Evolutionary conservation across 495 filamentous ascomycete species (phyloP), one percentile per base, ranked within the genome.

Genomic region (Neurospora discreta): DNA sequence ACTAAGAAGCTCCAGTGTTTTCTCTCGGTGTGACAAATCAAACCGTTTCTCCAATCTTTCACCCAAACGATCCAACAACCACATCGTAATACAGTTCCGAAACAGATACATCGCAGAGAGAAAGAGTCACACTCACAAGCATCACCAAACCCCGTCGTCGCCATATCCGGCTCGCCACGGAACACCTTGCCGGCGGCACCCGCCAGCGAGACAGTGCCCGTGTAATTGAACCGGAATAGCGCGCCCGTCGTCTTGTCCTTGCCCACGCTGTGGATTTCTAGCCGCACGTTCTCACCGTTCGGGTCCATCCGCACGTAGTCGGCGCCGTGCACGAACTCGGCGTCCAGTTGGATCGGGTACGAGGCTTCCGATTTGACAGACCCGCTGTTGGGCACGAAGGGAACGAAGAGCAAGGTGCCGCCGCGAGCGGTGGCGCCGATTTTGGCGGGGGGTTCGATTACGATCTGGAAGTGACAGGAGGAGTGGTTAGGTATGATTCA

Each of bases 71-170:
- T 20, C 38, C 5, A 26, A 1, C 11, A 39, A 20, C 38, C 6
- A 26, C 26, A 16, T 30, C 26, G 52, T 65, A 65, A 6, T 15
- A 33, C 26, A 36, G 5, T 23, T 10, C 11, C 13, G 20, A 58
- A 33, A 33, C 23, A 33, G 3, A 16, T 7, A 58, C 20, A 58
- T 67, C 13, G 41, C 5, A 38, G 41, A 5, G 30, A 33, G 16
- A 52, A 46, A 46, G 43, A 7, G 33, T 41, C 38, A 41, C 3
- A 85, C 87, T 81, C 71, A 90, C 88, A 88, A 77, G 82, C 82
- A 69, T 87, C 83, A 4, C 88, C 88, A 79, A 85, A 90, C 0
- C 76, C 78, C 1, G 88, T 90, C 5, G 84, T 85, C 46, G 80
- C 81, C 18, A 86, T 85, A 39, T 82, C 83, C 0, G 81, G 77